These are phyloP conservation scores for Leptographium lundbergii DNA, from an alignment of 2,329 filamentous ascomycete species.

Conservation along the genomic window DNA sequence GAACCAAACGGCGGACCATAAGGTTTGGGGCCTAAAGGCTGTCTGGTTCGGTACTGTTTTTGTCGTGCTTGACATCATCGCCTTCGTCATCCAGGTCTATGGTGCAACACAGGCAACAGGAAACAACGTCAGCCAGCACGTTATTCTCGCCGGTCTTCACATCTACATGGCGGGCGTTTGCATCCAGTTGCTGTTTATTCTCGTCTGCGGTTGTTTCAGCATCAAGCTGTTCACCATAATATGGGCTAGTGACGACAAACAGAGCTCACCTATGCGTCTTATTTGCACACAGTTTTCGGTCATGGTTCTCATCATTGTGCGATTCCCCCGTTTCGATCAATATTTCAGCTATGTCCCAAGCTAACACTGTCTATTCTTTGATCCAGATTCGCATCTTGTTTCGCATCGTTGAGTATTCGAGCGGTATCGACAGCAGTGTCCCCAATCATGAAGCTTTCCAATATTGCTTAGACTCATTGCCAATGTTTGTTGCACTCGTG, in stretches of 20 bases:
- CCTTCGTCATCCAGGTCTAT: constrained; percentile 31
- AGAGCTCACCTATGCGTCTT: background rate
- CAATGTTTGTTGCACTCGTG: constrained; percentile 37
- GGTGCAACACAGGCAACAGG: constrained; percentile 21
- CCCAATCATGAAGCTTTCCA: constrained; percentile 31
- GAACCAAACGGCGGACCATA: constrained; percentile 23
- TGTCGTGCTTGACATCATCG: constrained; percentile 32
- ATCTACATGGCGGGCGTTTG: constrained; percentile 9
- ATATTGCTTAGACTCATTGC: constrained; percentile 37
- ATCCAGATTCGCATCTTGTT: constrained; percentile 43
- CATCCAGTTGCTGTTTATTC: constrained; percentile 17
- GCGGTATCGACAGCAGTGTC: constrained; percentile 24
- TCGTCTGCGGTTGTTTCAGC: constrained; percentile 25
- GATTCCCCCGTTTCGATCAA: background rate
- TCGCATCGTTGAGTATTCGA: constrained; percentile 43
- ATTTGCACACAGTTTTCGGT: constrained; percentile 5
- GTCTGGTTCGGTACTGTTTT: constrained; percentile 29
- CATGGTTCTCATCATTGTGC: constrained; percentile 2
- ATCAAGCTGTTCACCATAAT: constrained; percentile 12
- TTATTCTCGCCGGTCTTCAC: background rate
- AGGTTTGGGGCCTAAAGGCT: constrained; percentile 18
- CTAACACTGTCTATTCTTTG: too few relatives aligned
- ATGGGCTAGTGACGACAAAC: constrained; percentile 15
- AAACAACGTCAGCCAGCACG: background rate
- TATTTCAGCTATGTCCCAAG: too few relatives aligned